A percentile compares a stretch with the other conserved stretches of the same genome.
These are phyloP conservation scores for Leishmania tarentolae DNA, from an alignment of 208 protist genomes.

Conservation along the genomic window DNA sequence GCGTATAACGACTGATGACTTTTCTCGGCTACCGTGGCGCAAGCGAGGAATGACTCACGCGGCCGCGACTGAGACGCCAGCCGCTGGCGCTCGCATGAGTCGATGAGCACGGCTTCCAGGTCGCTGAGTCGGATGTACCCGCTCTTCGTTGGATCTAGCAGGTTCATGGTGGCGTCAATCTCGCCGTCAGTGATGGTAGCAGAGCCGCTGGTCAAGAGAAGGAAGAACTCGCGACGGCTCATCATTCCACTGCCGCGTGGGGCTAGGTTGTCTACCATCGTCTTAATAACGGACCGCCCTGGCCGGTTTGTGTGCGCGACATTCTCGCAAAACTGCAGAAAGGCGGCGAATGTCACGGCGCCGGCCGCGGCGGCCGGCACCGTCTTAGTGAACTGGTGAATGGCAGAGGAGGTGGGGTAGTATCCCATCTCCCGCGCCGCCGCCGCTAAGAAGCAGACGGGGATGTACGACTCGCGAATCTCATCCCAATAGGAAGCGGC, in stretches of 20 bases:
- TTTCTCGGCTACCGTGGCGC: not conserved
- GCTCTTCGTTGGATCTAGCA: conserved; percentile 56
- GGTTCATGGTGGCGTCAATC: conserved; percentile 54
- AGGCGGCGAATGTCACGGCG: conserved; percentile 39
- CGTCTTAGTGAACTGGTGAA: conserved; percentile 31
- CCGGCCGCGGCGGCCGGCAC: conserved; percentile 26
- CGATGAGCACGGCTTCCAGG: conserved; percentile 19
- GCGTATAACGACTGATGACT: not conserved
- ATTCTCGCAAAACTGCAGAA: conserved; percentile 62
- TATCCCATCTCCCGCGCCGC: conserved; percentile 61
- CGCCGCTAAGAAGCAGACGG: conserved; percentile 31
- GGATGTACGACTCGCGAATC: conserved; percentile 46
- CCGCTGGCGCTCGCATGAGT: conserved; percentile 13
- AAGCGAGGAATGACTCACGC: not conserved
- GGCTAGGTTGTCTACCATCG: conserved; percentile 22
- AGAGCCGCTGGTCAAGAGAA: conserved; percentile 35
- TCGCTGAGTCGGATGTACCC: conserved; percentile 24
- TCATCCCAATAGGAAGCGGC: not conserved
- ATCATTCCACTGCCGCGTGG: conserved; percentile 34
- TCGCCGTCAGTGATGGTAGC: conserved; percentile 43
- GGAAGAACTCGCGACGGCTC: conserved; percentile 41
- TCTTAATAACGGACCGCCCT: conserved; percentile 19
- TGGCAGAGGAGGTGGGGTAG: conserved; percentile 40
- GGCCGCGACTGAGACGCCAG: conserved; percentile 2
- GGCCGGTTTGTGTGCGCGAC: conserved; percentile 33